phyloP scores from a whole-genome alignment of 805 yeast species.

The Ogataea trehaloabstinens region DNA sequence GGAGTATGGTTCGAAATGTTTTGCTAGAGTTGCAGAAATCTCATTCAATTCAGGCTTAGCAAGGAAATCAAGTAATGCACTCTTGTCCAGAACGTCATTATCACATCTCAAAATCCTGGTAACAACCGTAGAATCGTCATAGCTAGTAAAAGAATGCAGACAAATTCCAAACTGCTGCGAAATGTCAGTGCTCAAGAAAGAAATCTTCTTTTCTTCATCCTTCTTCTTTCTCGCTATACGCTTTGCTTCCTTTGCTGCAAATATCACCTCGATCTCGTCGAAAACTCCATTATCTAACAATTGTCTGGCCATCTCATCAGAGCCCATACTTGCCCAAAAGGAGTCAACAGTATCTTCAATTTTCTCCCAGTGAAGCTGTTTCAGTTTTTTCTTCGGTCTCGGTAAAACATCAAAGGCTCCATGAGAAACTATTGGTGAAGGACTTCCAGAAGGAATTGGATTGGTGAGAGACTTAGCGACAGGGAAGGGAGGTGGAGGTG shows the following conservation, averaged over 20 bases:
- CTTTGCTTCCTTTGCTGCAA: conserved; percentile 77
- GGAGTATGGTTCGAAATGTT: conserved; percentile 78
- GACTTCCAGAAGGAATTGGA: conserved; percentile 10
- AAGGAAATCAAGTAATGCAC: conserved; percentile 81
- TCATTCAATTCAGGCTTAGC: conserved; percentile 73
- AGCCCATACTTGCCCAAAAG: conserved; percentile 74
- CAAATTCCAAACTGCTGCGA: conserved; percentile 96
- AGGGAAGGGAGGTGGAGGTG: conserved; percentile 37
- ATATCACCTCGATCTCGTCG: conserved; percentile 78
- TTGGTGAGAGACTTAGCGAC: conserved; percentile 21
- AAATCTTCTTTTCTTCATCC: conserved; percentile 51
- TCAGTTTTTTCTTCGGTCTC: conserved; percentile 73
- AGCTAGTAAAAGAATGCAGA: conserved; percentile 68
- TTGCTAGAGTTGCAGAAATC: conserved; percentile 64
- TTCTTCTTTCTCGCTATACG: conserved; percentile 46
- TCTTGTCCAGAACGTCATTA: conserved; percentile 61
- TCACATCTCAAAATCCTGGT: conserved; percentile 74
- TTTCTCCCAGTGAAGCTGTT: conserved; percentile 97
- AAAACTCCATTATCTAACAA: conserved; percentile 76
- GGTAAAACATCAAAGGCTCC: conserved; percentile 51
- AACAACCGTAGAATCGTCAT: conserved; percentile 65
- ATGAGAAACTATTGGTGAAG: conserved; percentile 25
- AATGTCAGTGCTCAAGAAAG: conserved; percentile 76
- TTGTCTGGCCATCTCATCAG: conserved; percentile 57
- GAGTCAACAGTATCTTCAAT: conserved; percentile 81